Conservation (phyloP, 2,329 filamentous ascomycete genomes). For the Epichloe coenophiala region DNA sequence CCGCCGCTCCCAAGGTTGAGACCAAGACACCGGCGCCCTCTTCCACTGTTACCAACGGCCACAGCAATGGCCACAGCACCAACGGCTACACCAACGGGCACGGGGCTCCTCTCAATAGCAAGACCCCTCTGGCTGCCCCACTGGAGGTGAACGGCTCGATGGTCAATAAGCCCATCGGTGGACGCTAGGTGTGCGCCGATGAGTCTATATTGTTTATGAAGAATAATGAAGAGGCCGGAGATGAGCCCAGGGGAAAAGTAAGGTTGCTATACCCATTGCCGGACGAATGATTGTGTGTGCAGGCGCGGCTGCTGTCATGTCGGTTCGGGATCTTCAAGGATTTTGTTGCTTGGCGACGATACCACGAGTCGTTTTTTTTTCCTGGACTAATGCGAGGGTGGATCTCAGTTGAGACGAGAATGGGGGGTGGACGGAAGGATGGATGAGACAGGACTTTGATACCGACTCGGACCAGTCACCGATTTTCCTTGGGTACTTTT, state of each 20-base stretch:
- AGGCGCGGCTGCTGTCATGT: background rate
- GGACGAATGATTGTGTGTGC: background rate
- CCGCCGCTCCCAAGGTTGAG: constrained; percentile 38
- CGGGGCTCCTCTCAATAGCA: constrained; percentile 3
- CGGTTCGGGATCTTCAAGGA: background rate
- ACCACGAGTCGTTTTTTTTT: background rate
- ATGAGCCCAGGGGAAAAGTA: background rate
- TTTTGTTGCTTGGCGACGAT: constrained; percentile 1
- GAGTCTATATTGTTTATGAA: constrained; percentile 4
- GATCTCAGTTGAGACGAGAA: background rate
- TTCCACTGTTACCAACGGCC: constrained; percentile 12
- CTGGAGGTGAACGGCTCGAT: constrained; percentile 1
- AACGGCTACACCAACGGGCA: constrained; percentile 8
- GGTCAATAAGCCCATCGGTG: constrained; percentile 2
- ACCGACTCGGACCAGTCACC: background rate
- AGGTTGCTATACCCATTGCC: constrained; percentile 10
- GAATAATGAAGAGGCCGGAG: background rate
- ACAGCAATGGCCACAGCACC: constrained; percentile 9
- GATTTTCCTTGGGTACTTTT: background rate
- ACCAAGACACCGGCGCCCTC: constrained; percentile 23
- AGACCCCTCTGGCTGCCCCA: background rate
- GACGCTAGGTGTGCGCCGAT: constrained; percentile 9
- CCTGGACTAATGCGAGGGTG: background rate
- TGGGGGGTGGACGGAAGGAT: background rate
- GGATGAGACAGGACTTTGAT: background rate